phyloP scores from a whole-genome alignment of 208 protist genomes.

The Leishmania major region DNA sequence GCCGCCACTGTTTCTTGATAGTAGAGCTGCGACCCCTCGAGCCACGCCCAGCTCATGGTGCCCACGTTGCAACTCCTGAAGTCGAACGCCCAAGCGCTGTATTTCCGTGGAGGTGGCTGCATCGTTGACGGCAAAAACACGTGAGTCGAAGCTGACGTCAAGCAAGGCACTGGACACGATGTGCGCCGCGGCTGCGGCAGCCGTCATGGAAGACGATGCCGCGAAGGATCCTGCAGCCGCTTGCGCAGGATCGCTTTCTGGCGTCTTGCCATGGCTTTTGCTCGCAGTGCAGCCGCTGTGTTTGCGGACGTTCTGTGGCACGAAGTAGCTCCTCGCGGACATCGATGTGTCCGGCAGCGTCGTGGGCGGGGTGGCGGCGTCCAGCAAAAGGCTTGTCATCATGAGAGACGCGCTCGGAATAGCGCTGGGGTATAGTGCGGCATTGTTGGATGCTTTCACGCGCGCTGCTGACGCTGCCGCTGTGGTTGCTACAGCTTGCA shows the following conservation, averaged over 20 bases:
- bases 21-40: background rate
- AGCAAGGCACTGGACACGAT: slow-evolving; percentile 17
- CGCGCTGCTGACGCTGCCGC: background rate
- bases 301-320: background rate
- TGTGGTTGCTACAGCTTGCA: background rate
- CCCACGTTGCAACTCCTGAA: slow-evolving; percentile 11
- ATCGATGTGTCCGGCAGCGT: background rate
- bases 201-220: background rate
- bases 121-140: slow-evolving; percentile 9
- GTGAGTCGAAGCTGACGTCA: slow-evolving; percentile 35
- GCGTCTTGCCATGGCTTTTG: background rate
- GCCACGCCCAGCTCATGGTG: background rate
- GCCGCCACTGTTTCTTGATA: background rate
- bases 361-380: background rate
- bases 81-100: slow-evolving; percentile 23
- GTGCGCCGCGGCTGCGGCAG: background rate
- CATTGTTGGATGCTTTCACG: too few relatives aligned
- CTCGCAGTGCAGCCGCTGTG: background rate
- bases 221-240: too few relatives aligned
- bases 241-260: background rate
- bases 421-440: background rate
- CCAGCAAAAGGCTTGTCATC: background rate
- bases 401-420: background rate
- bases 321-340: background rate
- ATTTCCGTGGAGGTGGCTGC: slow-evolving; percentile 17